Evolutionary conservation across 2,329 filamentous ascomycete species (phyloP), one percentile per base, ranked within the genome.

Genomic region (Coccinonectria pachysandricola): DNA sequence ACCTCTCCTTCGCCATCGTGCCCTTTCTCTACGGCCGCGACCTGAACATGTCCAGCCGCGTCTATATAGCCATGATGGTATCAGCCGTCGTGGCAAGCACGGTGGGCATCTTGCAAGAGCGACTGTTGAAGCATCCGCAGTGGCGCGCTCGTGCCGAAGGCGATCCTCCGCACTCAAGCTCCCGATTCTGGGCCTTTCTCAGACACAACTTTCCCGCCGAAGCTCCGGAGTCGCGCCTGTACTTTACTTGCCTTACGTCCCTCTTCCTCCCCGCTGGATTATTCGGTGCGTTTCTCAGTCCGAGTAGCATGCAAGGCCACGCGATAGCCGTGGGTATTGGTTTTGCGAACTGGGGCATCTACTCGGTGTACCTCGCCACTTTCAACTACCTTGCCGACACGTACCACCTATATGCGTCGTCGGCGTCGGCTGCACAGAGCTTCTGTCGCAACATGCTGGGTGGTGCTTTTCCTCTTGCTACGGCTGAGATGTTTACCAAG

Each of bases 341-440:
- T 1, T 70, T 85, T 32, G 77, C 84, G 0, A 88, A 81, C 0
- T 81, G 88, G 63, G 79, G 87, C 15, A 92, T 95, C 38, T 88
- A 84, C 52, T 78, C 74, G 20, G 75, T 95, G 18, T 92, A 92
- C 48, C 67, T 95, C 1, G 79, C 86, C 3, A 82, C 85, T 0
- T 94, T 95, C 60, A 95, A 95, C 50, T 95, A 93, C 43, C 66
- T 95, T 2, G 85, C 86, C 12, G 87, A 95, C 48, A 79, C 78
- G 2, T 95, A 94, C 52, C 79, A 86, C 48, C 65, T 71, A 3
- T 94, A 88, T 44, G 84, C 87, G 0, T 85, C 78, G 19, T 91
- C 82, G 1, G 86, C 87, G 0, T 60, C 94, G 5, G 87, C 87
- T 0, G 84, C 86, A 1, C 85, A 94, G 58, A 80, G 74, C 10